Base-by-base conservation (phyloP, 805 yeast genomes). In the Alloascoidea africana region DNA sequence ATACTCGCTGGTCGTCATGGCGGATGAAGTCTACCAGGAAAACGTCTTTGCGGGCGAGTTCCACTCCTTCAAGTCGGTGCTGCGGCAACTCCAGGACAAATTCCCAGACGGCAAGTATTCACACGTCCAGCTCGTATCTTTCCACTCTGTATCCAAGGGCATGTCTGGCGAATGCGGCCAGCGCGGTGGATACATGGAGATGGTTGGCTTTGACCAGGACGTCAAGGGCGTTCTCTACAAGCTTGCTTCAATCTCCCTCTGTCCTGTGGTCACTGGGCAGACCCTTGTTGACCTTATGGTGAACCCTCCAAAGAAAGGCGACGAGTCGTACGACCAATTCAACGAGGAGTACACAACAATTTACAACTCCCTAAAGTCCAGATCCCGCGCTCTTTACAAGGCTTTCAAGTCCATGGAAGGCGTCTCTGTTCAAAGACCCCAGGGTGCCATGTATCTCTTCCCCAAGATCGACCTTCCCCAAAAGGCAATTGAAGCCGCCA, bases 141-240 rank as follows among this genome's bases (percentile, higher is more conserved):
- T 91, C 47, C 97, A 91, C 58, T 86, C 97, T n/a, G 85, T 94
- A 33, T 89, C 97, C 8, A 91, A 91, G 60, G 99, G 99, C 56
- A 85, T 86, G 48, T 71, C 85, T 44, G 99, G 98, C 44, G 99
- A 91, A 61, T 91, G 99, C 68, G 99, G 99, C 42, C 98, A 91
- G 64, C 76, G 99, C 61, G 99, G 97, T 50, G 99, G 99, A 4
- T 91, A 87, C 65, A 82, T 91, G 91, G 99, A 91, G 59, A 61
- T 87, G 4, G 70, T 78, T 6, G 96, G 96, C 1, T 82, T 91
- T 59, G 62, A 68, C 11, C 65, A 64, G 2, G 86, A 79, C 34
- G 77, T 87, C 14, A 61, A 66, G 48, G 81, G 73, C 18, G 69
- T 82, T 39, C 66, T 91, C 38, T 66, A 80, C 57, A 91, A 91